Percentiles rank a stretch among this genome's conserved stretches.
These are phyloP conservation scores for Solanum medicagineum DNA, from an alignment of 257 asterid species.

Conservation along the genomic window DNA sequence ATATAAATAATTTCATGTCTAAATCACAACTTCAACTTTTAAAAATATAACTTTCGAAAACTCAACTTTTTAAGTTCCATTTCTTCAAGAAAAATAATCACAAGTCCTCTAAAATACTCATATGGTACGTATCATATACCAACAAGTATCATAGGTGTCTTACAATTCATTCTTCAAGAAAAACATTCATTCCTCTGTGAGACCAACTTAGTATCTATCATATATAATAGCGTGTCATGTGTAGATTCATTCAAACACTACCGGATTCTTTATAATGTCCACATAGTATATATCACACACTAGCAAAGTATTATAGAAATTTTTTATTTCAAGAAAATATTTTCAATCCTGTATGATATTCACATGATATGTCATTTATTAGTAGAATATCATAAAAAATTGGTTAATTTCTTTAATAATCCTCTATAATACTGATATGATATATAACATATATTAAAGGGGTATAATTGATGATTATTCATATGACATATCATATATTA, in stretches of 20 bases:
- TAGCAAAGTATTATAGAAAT: too few relatives aligned
- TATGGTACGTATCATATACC: not conserved
- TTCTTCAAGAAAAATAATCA: not conserved
- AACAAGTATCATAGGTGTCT: not conserved
- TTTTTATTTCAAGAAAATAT: too few relatives aligned
- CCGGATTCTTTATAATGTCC: not conserved
- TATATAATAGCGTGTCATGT: not conserved
- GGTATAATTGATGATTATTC: not conserved
- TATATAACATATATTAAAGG: too few relatives aligned
- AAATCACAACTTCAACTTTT: too few relatives aligned
- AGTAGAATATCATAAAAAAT: not conserved
- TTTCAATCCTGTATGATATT: too few relatives aligned
- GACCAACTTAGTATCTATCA: not conserved
- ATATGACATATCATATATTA: too few relatives aligned
- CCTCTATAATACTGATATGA: too few relatives aligned
- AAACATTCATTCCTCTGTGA: not conserved
- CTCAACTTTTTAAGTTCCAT: too few relatives aligned
- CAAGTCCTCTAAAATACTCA: not conserved
- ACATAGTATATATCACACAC: not conserved
- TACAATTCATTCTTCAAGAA: not conserved
- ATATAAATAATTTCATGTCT: too few relatives aligned
- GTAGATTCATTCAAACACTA: not conserved
- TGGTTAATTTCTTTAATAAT: too few relatives aligned
- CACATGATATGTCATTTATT: not conserved
- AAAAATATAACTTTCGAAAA: too few relatives aligned